Evolutionary conservation across 257 asterid genomes (phyloP).

Genomic region (Scutellaria galericulata): DNA sequence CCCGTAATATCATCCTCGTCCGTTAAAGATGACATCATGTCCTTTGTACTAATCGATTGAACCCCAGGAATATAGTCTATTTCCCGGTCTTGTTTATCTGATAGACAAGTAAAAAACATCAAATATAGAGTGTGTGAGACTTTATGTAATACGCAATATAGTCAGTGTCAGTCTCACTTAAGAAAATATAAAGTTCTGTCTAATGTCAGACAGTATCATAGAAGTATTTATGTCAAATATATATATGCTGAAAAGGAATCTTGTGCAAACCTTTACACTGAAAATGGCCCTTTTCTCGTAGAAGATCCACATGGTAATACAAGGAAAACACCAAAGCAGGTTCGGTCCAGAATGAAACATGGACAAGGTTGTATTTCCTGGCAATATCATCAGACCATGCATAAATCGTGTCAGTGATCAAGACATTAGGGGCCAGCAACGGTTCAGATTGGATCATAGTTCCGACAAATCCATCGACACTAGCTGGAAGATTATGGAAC

Average conservation of each 20-base stretch:
- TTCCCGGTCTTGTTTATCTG: slow-evolving; percentile 31
- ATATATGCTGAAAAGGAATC: background rate
- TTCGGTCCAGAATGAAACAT: slow-evolving; percentile 46
- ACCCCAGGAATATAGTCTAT: slow-evolving; percentile 35
- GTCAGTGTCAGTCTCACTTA: too few species aligned
- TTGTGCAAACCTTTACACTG: slow-evolving; percentile 38
- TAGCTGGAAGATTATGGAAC: slow-evolving; percentile 31
- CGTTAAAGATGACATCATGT: slow-evolving; percentile 9
- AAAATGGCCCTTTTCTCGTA: slow-evolving; percentile 39
- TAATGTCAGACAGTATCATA: too few species aligned
- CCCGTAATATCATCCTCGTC: background rate
- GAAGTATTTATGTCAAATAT: background rate
- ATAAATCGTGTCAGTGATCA: slow-evolving; percentile 48
- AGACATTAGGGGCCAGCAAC: slow-evolving; percentile 12
- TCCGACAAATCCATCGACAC: slow-evolving; percentile 45
- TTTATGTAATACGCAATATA: too few species aligned
- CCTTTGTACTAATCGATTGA: slow-evolving; percentile 23
- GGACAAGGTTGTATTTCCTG: slow-evolving; percentile 41
- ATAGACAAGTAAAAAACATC: background rate
- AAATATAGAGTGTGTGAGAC: background rate
- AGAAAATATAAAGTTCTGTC: too few species aligned
- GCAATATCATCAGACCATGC: slow-evolving; percentile 46
- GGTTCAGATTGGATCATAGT: slow-evolving; percentile 33
- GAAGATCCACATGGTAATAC: slow-evolving; percentile 41
- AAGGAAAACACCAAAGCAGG: slow-evolving; percentile 45